Base-by-base conservation (phyloP, 768 basidiomycete species). In the Hypholoma sublateritium region DNA sequence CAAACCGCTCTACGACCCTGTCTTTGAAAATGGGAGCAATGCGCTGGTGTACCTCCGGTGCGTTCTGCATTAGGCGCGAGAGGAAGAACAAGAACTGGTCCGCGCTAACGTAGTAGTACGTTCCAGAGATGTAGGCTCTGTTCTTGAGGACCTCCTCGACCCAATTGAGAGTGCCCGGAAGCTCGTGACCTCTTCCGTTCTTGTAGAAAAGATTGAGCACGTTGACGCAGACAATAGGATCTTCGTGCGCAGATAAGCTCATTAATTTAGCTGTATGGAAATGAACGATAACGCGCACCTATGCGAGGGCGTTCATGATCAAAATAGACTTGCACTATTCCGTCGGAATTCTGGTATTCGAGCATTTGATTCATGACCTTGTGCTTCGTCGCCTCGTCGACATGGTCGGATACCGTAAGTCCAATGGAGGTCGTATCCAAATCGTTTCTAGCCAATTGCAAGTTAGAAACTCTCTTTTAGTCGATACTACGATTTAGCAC, bases 291-390 rank as follows among this genome's bases (percentile, higher is more conserved):
- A 16, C 17, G 28, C 21, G 32, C 32, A 53, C 57, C 51, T 17
- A 59, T 56, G 0, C 58, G 53, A 22, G 46, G 52, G 2, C 58
- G 55, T 1, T 28, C 25, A 28, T 54, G 55, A 34, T 62, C 61
- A 48, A 73, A 61, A 82, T 82, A 21, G 61, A 76, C 80, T 70
- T 78, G 74, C 36, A 81, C 71, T 52, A 85, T 84, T 17, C 80
- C 81, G 57, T 85, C 81, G 6, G 69, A 61, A 52, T 80, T 75
- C 7, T 74, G 61, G 56, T 80, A 81, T 35, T 77, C 66, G 3
- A 85, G 73, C 77, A 85, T 85, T 55, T 85, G 81, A 61, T 85
- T 77, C 75, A 86, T 78, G 11, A 85, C 72, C 2, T 75, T 73
- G 35, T 69, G 64, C 2, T 74, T 72, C 9, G 76, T 61, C 12